Evolutionary conservation across 2,329 filamentous ascomycete genomes (phyloP).

Genomic region (Xylogone sp.): DNA sequence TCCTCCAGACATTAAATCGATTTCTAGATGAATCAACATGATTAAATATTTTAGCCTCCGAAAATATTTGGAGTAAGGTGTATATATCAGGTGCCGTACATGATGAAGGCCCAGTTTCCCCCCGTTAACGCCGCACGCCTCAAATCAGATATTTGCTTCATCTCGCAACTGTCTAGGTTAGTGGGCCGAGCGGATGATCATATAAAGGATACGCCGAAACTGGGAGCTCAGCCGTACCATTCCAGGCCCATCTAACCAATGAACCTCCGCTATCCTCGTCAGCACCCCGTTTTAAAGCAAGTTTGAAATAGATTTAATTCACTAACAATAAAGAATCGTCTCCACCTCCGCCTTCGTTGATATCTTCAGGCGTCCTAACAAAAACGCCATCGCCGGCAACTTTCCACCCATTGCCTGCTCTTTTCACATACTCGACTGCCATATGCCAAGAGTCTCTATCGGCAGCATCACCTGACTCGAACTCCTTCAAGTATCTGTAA

Average conservation of each 20-base stretch:
- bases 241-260: slow-evolving; percentile 24
- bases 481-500: slow-evolving; percentile 41
- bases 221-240: slow-evolving; percentile 20
- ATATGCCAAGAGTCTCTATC: slow-evolving; percentile 44
- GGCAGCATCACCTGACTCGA: slow-evolving; percentile 46
- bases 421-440: slow-evolving; percentile 37
- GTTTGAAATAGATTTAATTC: slow-evolving; percentile 3
- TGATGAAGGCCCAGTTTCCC: too few relatives aligned
- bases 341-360: slow-evolving; percentile 7
- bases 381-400: slow-evolving; percentile 43
- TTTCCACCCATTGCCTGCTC: slow-evolving; percentile 36
- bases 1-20: too few relatives aligned
- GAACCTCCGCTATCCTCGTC: slow-evolving; percentile 13
- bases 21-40: too few relatives aligned
- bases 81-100: too few relatives aligned
- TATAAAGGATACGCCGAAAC: slow-evolving; percentile 19
- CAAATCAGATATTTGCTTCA: not conserved
- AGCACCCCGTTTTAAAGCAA: slow-evolving; percentile 4
- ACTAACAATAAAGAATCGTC: slow-evolving; percentile 23
- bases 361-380: slow-evolving; percentile 24
- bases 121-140: too few relatives aligned
- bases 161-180: not conserved
- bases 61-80: too few relatives aligned
- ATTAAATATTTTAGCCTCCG: too few relatives aligned
- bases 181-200: not conserved